A percentile compares a stretch with the other conserved stretches of the same genome.
phyloP scores from a whole-genome alignment of 257 asterid genomes.

The Rubia yunnanensis region DNA sequence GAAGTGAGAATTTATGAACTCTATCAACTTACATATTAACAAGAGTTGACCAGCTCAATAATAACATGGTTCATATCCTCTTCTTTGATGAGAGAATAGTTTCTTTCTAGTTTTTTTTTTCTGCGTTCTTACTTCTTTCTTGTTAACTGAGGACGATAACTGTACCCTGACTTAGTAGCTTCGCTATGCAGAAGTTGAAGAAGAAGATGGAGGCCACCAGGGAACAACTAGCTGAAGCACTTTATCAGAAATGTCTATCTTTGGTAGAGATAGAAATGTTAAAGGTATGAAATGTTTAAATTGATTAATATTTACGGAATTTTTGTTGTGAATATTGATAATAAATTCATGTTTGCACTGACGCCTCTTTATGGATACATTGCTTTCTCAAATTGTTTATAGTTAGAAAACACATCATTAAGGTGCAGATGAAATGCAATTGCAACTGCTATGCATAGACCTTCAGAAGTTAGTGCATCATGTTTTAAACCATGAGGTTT shows the following conservation, averaged over 20 bases:
- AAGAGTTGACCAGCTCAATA: not conserved
- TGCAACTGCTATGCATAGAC: no score
- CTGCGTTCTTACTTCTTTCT: not conserved
- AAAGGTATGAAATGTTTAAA: slow-evolving; percentile 40
- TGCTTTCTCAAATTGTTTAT: not conserved
- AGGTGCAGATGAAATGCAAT: no score
- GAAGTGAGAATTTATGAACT: slow-evolving; percentile 52
- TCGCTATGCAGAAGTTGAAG: slow-evolving; percentile 49
- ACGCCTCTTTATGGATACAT: not conserved
- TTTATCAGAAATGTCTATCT: slow-evolving; percentile 85
- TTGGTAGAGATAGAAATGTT: slow-evolving; percentile 55
- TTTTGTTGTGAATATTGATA: not conserved
- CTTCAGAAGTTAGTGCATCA: no score
- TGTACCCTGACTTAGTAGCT: slow-evolving; percentile 17
- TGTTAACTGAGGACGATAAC: not conserved
- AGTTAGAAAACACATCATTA: no score
- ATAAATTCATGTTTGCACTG: not conserved
- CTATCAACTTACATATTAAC: not conserved
- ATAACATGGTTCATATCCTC: not conserved
- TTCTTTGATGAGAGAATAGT: slow-evolving; percentile 1
- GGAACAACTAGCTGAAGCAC: slow-evolving; percentile 85
- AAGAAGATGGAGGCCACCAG: slow-evolving; percentile 80
- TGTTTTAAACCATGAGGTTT: no score
- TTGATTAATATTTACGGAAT: not conserved
- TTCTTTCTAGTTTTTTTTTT: not conserved